Conservation (phyloP, 176 grass and related monocot genomes). For the Aegilops tauschii region DNA sequence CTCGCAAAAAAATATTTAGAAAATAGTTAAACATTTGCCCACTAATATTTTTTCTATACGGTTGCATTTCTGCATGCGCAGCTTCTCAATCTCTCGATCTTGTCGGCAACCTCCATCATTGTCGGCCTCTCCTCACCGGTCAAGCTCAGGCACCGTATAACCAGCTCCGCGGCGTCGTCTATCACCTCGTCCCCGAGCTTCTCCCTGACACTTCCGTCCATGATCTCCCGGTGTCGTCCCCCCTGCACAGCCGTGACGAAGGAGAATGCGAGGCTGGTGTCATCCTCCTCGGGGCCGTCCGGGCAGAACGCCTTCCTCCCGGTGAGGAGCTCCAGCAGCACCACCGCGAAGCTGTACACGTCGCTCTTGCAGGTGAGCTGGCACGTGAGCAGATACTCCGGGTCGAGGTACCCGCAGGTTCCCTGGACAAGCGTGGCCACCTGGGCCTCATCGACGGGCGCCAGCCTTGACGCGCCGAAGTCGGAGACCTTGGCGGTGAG, state of each 20-base stretch:
- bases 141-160: constrained; percentile 34
- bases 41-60: not conserved
- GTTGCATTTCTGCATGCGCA: not conserved
- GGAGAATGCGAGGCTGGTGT: constrained; percentile 23
- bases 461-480: constrained; percentile 42
- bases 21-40: too few relatives aligned
- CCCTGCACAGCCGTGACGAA: constrained; percentile 16
- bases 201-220: constrained; percentile 26
- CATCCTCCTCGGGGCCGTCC: constrained; percentile 21
- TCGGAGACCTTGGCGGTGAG: constrained; percentile 50
- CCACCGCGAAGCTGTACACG: constrained; percentile 53
- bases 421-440: constrained; percentile 48
- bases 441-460: constrained; percentile 32
- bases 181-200: constrained; percentile 11
- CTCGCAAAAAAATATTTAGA: too few relatives aligned
- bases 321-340: constrained; percentile 53
- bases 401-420: constrained; percentile 53
- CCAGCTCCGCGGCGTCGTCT: constrained; percentile 4
- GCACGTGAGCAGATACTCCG: constrained; percentile 44
- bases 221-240: not conserved
- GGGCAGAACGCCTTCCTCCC: constrained; percentile 37
- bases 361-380: constrained; percentile 50
- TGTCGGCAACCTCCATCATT: constrained; percentile 44
- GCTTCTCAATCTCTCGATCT: constrained; percentile 25
- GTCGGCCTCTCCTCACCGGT: constrained; percentile 33